Percentiles rank a stretch among this genome's conserved stretches.
Conservation (phyloP, 2,329 filamentous ascomycete genomes). For the Trichoderma sp. region DNA sequence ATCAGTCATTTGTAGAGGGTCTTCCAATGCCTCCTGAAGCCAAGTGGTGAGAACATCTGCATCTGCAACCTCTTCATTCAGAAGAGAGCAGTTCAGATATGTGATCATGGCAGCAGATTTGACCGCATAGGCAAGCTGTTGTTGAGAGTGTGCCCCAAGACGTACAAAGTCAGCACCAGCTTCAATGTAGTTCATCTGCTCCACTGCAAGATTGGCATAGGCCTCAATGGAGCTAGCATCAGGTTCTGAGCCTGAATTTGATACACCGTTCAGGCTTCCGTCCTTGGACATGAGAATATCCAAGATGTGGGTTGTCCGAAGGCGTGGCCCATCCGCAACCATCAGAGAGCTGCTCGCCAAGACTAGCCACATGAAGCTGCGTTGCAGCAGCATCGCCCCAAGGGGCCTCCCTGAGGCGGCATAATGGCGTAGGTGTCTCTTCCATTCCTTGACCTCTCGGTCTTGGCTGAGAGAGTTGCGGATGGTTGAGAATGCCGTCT, state of each 20-base stretch:
- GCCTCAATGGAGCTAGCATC: constrained; percentile 60
- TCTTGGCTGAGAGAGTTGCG: constrained; percentile 73
- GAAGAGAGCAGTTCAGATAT: constrained; percentile 80
- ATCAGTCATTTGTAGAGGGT: constrained; percentile 81
- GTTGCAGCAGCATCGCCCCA: constrained; percentile 87
- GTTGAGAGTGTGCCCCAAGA: constrained; percentile 82
- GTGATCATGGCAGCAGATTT: constrained; percentile 81
- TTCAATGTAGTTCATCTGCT: constrained; percentile 85
- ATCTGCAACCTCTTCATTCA: constrained; percentile 81
- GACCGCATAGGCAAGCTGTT: constrained; percentile 80
- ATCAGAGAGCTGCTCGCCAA: constrained; percentile 76
- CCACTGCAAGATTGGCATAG: constrained; percentile 71
- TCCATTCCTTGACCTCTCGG: constrained; percentile 78
- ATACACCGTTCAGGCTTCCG: constrained; percentile 44
- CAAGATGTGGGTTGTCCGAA: constrained; percentile 66
- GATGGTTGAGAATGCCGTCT: constrained; percentile 87
- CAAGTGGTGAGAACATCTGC: constrained; percentile 76
- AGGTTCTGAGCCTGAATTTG: constrained; percentile 46
- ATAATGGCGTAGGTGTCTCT: constrained; percentile 81
- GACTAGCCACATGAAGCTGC: constrained; percentile 83
- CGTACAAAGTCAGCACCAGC: constrained; percentile 83
- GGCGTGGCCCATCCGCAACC: constrained; percentile 60
- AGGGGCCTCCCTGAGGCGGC: constrained; percentile 76
- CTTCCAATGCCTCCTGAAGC: constrained; percentile 80
- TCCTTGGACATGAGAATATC: constrained; percentile 69